Evolutionary conservation across 805 yeast species (phyloP).

Genomic region (Yamadazyma paraphyllophila): DNA sequence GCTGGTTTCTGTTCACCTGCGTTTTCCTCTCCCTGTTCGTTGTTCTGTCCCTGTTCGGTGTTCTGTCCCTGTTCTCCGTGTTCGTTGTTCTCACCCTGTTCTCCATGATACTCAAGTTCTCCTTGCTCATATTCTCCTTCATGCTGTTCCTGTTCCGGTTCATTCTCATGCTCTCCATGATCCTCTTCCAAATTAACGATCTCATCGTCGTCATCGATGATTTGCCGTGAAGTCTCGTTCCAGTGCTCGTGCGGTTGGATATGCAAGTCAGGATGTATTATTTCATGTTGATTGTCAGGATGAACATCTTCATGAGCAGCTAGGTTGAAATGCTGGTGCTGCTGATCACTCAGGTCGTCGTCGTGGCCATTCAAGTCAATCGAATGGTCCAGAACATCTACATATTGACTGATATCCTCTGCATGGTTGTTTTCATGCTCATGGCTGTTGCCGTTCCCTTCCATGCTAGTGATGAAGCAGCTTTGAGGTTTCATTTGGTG

Average conservation of each 20-base stretch:
- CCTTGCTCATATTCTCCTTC: no score
- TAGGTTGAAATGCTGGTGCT: not conserved
- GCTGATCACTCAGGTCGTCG: not conserved
- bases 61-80: no score
- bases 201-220: conserved; percentile 7
- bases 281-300: no score
- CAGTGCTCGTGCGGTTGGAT: not conserved
- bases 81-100: not conserved
- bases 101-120: conserved; percentile 2
- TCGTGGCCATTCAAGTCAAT: not conserved
- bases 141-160: no score
- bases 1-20: not conserved
- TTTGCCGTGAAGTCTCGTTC: not conserved
- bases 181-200: conserved; percentile 9
- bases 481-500: not conserved
- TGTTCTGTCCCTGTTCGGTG: no score
- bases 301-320: no score
- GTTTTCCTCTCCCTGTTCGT: no score
- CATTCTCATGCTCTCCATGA: not conserved
- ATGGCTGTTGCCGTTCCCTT: not conserved
- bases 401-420: not conserved
- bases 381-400: not conserved
- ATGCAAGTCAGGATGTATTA: no score
- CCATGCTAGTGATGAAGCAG: not conserved
- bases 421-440: not conserved